These are phyloP conservation scores for Pleurotus cornucopiae DNA, from an alignment of 768 basidiomycete species.

Conservation along the genomic window DNA sequence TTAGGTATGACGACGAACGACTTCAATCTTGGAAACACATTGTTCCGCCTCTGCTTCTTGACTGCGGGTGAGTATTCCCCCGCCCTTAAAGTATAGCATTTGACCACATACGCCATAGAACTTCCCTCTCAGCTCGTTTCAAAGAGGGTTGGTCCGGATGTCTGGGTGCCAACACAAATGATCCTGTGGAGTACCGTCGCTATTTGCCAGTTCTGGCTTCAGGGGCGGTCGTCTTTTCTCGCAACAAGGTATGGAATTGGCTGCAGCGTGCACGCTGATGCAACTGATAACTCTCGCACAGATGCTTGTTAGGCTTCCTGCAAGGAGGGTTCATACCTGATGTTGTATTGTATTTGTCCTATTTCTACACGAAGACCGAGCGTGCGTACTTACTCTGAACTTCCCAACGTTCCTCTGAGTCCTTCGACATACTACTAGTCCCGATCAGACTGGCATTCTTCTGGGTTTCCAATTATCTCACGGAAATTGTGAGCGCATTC, in stretches of 20 bases:
- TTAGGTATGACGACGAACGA: constrained; percentile 58
- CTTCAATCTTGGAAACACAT: constrained; percentile 59
- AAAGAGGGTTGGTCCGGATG: constrained; percentile 63
- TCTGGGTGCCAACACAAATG: constrained; percentile 64
- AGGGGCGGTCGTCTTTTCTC: constrained; percentile 48
- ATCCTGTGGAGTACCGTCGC: constrained; percentile 54
- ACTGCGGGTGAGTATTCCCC: constrained; percentile 27
- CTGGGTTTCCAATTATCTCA: constrained; percentile 58
- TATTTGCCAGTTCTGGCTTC: constrained; percentile 54
- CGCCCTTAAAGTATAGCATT: background rate
- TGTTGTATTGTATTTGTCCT: constrained; percentile 61
- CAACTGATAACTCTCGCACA: constrained; percentile 11
- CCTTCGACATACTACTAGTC: constrained; percentile 25
- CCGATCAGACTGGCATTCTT: constrained; percentile 65
- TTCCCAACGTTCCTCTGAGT: background rate
- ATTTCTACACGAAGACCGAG: constrained; percentile 58
- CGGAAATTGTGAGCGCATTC: constrained; percentile 56
- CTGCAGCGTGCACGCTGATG: no score
- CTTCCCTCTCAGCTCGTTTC: constrained; percentile 66
- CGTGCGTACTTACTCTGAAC: constrained; percentile 26
- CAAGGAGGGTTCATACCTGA: constrained; percentile 68
- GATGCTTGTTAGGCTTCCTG: constrained; percentile 51
- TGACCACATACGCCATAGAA: constrained; percentile 25
- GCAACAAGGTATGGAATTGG: constrained; percentile 34
- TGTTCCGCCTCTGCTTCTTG: constrained; percentile 47